Evolutionary conservation across 805 yeast genomes (phyloP).

Genomic region (Spencermartinsiella europaea): DNA sequence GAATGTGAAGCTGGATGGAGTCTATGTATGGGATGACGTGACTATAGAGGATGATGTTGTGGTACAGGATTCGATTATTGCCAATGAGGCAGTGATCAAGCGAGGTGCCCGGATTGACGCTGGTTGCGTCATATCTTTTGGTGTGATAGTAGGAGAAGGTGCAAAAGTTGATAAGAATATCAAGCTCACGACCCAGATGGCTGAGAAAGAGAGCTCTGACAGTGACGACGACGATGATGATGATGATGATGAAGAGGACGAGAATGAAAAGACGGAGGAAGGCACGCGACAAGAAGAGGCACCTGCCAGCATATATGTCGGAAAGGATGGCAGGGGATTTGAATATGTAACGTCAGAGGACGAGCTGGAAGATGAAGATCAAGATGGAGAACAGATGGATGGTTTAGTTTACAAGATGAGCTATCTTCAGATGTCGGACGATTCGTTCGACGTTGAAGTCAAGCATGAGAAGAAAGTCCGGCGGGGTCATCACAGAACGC

Average conservation of each 20-base stretch:
- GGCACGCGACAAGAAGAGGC: slow-evolving; percentile 1
- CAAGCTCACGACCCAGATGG: slow-evolving; percentile 19
- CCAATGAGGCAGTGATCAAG: slow-evolving; percentile 55
- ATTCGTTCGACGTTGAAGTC: slow-evolving; percentile 22
- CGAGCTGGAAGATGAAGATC: slow-evolving; percentile 13
- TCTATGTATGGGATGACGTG: slow-evolving; percentile 86
- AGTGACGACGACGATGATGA: slow-evolving; percentile 20
- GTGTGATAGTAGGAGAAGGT: slow-evolving; percentile 58
- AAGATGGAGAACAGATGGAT: slow-evolving; percentile 16
- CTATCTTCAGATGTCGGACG: slow-evolving; percentile 30
- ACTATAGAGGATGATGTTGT: slow-evolving; percentile 59
- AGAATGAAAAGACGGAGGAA: slow-evolving; percentile 3
- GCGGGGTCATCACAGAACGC: slow-evolving; percentile 18
- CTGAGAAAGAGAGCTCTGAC: slow-evolving; percentile 35
- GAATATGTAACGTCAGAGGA: slow-evolving; percentile 20
- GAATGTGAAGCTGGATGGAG: slow-evolving; percentile 61
- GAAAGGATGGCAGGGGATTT: slow-evolving; percentile 37
- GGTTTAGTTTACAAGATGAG: slow-evolving; percentile 26
- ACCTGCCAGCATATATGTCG: slow-evolving; percentile 26
- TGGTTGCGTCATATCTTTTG: slow-evolving; percentile 77
- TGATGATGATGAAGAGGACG: slow-evolving; percentile 14
- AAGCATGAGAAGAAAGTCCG: slow-evolving; percentile 13
- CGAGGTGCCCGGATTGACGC: slow-evolving; percentile 47
- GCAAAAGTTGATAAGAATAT: slow-evolving; percentile 37
- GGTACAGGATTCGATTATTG: slow-evolving; percentile 64